Evolutionary conservation across 2,329 filamentous ascomycete genomes (phyloP), one percentile per base, ranked within the genome.

Genomic region (Coniochaeta pulveracea): DNA sequence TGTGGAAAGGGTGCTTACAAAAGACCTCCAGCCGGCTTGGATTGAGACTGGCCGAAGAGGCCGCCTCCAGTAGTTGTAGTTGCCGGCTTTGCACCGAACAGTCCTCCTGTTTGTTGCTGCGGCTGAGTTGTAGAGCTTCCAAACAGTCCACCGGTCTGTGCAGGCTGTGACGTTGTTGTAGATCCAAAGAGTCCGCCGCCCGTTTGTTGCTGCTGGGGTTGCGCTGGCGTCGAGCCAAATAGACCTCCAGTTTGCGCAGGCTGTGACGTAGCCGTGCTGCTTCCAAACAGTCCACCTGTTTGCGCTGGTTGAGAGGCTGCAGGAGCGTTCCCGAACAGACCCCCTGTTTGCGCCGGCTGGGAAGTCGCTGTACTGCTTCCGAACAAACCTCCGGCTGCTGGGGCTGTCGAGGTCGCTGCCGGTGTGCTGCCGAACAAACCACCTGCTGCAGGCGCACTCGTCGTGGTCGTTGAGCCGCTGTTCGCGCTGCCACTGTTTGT

Each of bases 41-140:
- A n/a, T n/a, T n/a, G n/a, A n/a, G n/a, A 25, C 26, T 42, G 39
- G 15, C 36, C 57, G 40, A 60, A 61, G 19, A 62, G 41, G 32
- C 57, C 50, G 26, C 58, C 51, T 14, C n/a, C n/a, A n/a, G 51
- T 47, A 10, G 38, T 24, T 8, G 26, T 12, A 15, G 41, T 37
- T 8, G 34, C 26, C 19, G 42, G 43, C 22, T 45, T 44, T 14
- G 27, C 34, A 15, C 46, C 46, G 12, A 48, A 47, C 1, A 47
- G 37, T n/a, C 43, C 37, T 11, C 43, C 42, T 1, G 36, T 33
- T 27, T 37, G 37, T 10, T 41, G 39, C 14, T 34, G 38, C 15
- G 38, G 46, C 22, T 39, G 47, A 36, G 41, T 17, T 3, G 48
- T 30, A 4, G 41, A 37, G 17, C 43, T 43, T 11, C 52, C 55